Evolutionary conservation across 768 basidiomycete species (phyloP).

Genomic region (Phaffia australis): DNA sequence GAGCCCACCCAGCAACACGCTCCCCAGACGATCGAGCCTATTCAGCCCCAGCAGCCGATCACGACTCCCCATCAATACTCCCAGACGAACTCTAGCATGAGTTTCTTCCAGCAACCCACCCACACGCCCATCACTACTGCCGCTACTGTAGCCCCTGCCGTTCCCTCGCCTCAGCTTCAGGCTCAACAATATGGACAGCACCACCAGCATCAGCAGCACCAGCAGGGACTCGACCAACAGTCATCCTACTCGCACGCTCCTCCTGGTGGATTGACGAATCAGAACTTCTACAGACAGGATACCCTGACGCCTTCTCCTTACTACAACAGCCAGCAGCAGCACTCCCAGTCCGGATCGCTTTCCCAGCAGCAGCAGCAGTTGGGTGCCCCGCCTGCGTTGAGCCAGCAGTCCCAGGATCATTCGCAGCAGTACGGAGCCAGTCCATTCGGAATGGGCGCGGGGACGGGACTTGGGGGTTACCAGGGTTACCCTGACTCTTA

Average conservation of each 20-base stretch:
- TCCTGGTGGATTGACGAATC: slow-evolving; percentile 25
- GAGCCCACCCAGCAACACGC: slow-evolving; percentile 17
- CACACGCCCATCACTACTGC: not conserved
- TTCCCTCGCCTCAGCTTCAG: slow-evolving; percentile 7
- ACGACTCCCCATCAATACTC: slow-evolving; percentile 10
- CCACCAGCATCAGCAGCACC: slow-evolving; percentile 26
- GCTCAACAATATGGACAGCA: slow-evolving; percentile 28
- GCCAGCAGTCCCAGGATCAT: slow-evolving; percentile 28
- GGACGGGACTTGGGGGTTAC: slow-evolving; percentile 16
- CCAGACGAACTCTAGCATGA: slow-evolving; percentile 7
- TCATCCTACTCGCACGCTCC: slow-evolving; percentile 30
- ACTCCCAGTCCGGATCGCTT: slow-evolving; percentile 18
- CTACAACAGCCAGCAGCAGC: slow-evolving; percentile 28
- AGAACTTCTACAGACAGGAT: slow-evolving; percentile 24
- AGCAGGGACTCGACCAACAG: slow-evolving; percentile 30
- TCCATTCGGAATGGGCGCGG: slow-evolving; percentile 16
- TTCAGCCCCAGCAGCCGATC: slow-evolving; percentile 18
- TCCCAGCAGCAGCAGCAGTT: slow-evolving; percentile 26
- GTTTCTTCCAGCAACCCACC: slow-evolving; percentile 14
- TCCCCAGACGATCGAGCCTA: slow-evolving; percentile 24
- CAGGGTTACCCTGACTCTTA: slow-evolving; percentile 13
- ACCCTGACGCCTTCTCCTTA: slow-evolving; percentile 19
- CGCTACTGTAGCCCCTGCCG: not conserved
- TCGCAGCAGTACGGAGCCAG: slow-evolving; percentile 15
- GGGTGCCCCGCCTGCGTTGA: slow-evolving; percentile 30